Percentiles rank a stretch among this genome's conserved stretches.
phyloP scores from a whole-genome alignment of 495 filamentous ascomycete species.

The Lindgomyces ingoldianus region DNA sequence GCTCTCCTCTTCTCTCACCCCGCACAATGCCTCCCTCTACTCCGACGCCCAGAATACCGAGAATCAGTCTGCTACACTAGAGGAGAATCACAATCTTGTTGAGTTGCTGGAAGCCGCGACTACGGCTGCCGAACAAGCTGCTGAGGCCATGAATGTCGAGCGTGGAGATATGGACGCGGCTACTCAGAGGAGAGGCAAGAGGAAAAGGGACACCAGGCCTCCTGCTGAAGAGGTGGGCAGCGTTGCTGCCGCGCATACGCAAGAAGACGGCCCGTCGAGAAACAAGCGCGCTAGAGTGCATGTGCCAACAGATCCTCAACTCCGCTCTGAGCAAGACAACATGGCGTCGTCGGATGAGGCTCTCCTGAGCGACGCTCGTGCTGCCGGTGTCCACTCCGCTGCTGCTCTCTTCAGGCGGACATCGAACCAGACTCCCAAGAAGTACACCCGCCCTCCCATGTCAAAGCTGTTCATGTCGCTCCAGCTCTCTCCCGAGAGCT shows the following conservation, averaged over 20 bases:
- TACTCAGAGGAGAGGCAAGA: constrained; percentile 41
- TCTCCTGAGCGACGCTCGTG: constrained; percentile 50
- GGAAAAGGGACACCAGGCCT: constrained; percentile 29
- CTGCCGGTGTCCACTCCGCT: constrained; percentile 58
- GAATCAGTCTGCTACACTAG: constrained; percentile 4
- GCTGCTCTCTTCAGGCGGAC: constrained; percentile 60
- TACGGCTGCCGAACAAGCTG: constrained; percentile 53
- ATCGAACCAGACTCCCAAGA: constrained; percentile 52
- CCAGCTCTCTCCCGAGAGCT: constrained; percentile 59
- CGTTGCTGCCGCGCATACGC: neutral
- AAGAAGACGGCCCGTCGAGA: neutral
- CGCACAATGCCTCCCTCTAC: constrained; percentile 18
- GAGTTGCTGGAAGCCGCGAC: constrained; percentile 57
- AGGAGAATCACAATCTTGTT: constrained; percentile 49
- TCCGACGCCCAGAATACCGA: constrained; percentile 17
- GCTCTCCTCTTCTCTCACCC: constrained; percentile 13
- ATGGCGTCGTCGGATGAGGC: constrained; percentile 29
- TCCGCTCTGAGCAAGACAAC: neutral
- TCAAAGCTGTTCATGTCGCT: constrained; percentile 62
- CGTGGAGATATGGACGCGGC: constrained; percentile 46
- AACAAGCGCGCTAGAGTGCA: constrained; percentile 21
- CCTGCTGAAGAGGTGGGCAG: neutral
- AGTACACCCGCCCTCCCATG: constrained; percentile 64
- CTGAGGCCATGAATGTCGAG: constrained; percentile 49
- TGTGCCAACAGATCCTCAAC: constrained; percentile 20